Evolutionary conservation across 208 protist genomes (phyloP), one percentile per base, ranked within the genome.

Genomic region (Leishmania braziliensis): DNA sequence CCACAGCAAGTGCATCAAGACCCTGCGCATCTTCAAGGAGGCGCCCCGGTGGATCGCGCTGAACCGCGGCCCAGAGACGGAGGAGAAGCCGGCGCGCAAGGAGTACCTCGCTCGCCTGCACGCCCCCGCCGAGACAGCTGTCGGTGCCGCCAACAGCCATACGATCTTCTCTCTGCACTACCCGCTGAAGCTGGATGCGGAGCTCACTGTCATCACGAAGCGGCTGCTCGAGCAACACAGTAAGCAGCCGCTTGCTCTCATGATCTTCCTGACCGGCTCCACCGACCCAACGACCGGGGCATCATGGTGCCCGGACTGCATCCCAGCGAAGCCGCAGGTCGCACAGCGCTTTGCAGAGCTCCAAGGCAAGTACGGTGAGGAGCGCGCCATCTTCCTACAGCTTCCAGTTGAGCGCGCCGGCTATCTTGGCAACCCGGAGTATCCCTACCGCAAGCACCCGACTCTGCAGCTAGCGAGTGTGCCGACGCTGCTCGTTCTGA

Each of bases 241-340:
- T 70, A 73, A 69, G 78, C 71, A 26, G 43, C 83, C 65, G 50
- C 63, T 74, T 26, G 65, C 88, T 0, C 48, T 94, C 70, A 79
- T 94, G 54, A 62, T 97, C 26, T 92, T 90, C 63, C 79, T 95
- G 43, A 91, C 89, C 10, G 92, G 92, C 54, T 79, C 85, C 26
- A 80, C 81, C 48, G 79, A 91, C 36, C 86, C 87, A 10, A 90
- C 74, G 6, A 95, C 90, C 12, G 87, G 89, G 36, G 78, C 86
- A 66, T 93, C 90, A 6, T 97, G 94, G 94, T 97, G 94, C 81
- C 92, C 92, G 43, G 80, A 92, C 74, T 97, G 94, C 81, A 89
- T 93, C 33, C 69, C 72, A 3, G 87, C 87, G 23, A 92, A 93
- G 75, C 82, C 82, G 43, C 77, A 87, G 23, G 88, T 96, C 33